Conservation (phyloP, 371 early-diverging fungal genomes). For the Phascolomyces articulosus region DNA sequence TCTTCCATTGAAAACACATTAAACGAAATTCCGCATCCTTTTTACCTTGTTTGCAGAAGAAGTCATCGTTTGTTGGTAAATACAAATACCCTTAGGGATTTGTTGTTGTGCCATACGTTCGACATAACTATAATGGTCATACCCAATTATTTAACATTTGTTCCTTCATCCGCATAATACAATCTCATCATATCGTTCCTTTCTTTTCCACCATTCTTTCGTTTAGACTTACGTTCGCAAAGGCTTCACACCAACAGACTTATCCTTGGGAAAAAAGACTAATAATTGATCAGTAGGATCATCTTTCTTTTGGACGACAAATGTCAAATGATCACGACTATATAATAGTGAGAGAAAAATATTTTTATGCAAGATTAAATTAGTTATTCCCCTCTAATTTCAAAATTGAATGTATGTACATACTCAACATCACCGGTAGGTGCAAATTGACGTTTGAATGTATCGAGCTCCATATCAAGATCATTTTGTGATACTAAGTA, state of each 20-base stretch:
- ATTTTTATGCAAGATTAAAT: no score
- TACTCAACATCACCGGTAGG: conserved; percentile 83
- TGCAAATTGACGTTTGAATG: conserved; percentile 76
- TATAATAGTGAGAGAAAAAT: neutral
- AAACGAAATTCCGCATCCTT: no score
- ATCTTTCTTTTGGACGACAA: conserved; percentile 85
- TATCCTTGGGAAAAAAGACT: conserved; percentile 92
- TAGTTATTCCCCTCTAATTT: no score
- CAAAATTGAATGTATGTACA: conserved; percentile 11
- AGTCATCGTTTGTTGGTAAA: conserved; percentile 85
- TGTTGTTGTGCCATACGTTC: conserved; percentile 86
- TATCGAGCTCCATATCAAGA: conserved; percentile 82
- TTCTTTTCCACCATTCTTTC: no score
- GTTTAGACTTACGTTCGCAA: conserved; percentile 78
- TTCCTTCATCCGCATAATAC: no score
- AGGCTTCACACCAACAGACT: conserved; percentile 91
- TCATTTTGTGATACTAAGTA: conserved; percentile 84
- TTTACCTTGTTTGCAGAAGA: conserved; percentile 88
- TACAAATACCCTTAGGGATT: conserved; percentile 83
- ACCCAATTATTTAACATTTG: no score
- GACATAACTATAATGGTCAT: conserved; percentile 55
- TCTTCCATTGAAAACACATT: no score
- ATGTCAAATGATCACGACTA: conserved; percentile 83
- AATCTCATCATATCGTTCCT: no score
- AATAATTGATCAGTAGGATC: conserved; percentile 85